Evolutionary conservation across 2,329 filamentous ascomycete genomes (phyloP).

Genomic region (Exophiala bonariae): DNA sequence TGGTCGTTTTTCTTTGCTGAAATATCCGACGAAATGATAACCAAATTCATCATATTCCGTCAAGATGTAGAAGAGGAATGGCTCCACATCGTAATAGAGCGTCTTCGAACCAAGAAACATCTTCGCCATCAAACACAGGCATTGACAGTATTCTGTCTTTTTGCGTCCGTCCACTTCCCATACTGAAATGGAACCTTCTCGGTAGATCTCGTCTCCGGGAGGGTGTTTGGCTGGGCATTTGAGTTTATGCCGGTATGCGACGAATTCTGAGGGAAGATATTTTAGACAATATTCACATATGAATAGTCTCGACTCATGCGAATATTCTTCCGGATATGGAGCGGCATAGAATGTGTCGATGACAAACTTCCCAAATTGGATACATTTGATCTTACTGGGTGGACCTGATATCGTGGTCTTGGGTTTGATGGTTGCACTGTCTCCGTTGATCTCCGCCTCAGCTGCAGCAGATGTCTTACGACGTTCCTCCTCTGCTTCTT

Average conservation of each 20-base stretch:
- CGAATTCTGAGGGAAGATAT: slow-evolving; percentile 99
- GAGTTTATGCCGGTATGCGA: slow-evolving; percentile 94
- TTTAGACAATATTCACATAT: slow-evolving; percentile 99
- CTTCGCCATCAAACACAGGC: slow-evolving; percentile 89
- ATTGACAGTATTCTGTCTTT: slow-evolving; percentile 94
- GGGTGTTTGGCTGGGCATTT: slow-evolving; percentile 97
- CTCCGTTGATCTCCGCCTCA: slow-evolving; percentile 64
- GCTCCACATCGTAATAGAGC: slow-evolving; percentile 98
- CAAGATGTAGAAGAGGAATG: slow-evolving; percentile 99
- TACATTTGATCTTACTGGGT: slow-evolving; percentile 96
- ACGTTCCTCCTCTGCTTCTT: slow-evolving; percentile 91
- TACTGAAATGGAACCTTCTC: slow-evolving; percentile 89
- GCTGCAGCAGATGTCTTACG: slow-evolving; percentile 50
- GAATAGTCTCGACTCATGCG: slow-evolving; percentile 91
- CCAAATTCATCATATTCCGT: slow-evolving; percentile 83
- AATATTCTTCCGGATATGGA: slow-evolving; percentile 97
- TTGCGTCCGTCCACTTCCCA: slow-evolving; percentile 96
- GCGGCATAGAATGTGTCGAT: slow-evolving; percentile 99
- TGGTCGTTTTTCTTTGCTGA: slow-evolving; percentile 95
- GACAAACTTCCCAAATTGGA: slow-evolving; percentile 95
- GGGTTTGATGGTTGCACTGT: slow-evolving; percentile 60
- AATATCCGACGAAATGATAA: slow-evolving; percentile 97
- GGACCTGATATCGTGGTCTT: slow-evolving; percentile 77
- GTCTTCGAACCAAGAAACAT: slow-evolving; percentile 98
- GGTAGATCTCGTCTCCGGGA: slow-evolving; percentile 96